Base-by-base conservation (phyloP, 805 yeast genomes). In the Brettanomyces nanus region DNA sequence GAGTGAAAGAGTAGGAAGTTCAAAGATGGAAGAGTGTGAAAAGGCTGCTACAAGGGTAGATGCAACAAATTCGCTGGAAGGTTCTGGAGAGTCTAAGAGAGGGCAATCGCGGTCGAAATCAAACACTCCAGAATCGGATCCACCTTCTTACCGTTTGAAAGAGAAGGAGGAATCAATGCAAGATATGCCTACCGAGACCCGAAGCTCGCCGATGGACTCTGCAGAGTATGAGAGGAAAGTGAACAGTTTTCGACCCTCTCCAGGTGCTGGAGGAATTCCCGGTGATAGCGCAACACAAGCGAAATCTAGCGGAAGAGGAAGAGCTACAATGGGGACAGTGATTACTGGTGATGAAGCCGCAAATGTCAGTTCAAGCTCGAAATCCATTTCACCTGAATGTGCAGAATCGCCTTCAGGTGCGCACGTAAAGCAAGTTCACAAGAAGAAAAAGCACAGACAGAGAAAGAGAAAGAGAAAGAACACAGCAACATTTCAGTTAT, bases 61-160 rank as follows among this genome's bases (percentile, higher is more conserved):
- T 21, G 18, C 15, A 33, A 11, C 19, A 11, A n/a, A n/a, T n/a
- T n/a, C n/a, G n/a, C n/a, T n/a, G 26, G 35, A 13, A 4, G 25
- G 23, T 6, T 29, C 32, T 4, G 11, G n/a, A n/a, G n/a, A n/a
- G n/a, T n/a, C n/a, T n/a, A n/a, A n/a, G n/a, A n/a, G n/a, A n/a
- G n/a, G n/a, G n/a, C n/a, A n/a, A n/a, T n/a, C n/a, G n/a, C n/a
- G n/a, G n/a, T 20, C 17, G n/a, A 7, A 19, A 5, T 18, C 25
- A 19, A 10, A 27, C 13, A 47, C 54, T 10, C 58, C 58, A 1
- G 47, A 18, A 6, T 53, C 59, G 2, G 45, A 47, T 4, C 61
- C 61, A 17, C 61, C 61, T 6, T 50, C 58, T 7, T 56, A 56
- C 32, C 45, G 45, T 15, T 50, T 55, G 21, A 44, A 46, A 17